Conservation (phyloP, 2,329 filamentous ascomycete genomes). For the Ophiostoma pallidulum region DNA sequence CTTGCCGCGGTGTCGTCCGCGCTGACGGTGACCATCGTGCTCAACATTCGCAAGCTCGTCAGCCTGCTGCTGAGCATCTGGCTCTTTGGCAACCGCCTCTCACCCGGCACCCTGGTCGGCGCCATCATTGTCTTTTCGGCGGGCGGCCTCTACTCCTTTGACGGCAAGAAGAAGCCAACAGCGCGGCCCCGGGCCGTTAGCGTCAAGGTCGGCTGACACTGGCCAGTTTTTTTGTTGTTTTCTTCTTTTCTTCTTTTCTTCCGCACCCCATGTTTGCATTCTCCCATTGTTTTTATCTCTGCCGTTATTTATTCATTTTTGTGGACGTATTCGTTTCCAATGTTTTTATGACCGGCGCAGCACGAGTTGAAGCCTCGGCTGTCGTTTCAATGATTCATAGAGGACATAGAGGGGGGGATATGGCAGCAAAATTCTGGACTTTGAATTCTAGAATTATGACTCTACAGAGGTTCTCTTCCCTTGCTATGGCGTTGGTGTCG, state of each 20-base stretch:
- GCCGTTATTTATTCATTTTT: background rate
- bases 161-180: conserved; percentile 37
- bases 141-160: conserved; percentile 83
- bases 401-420: conserved; percentile 3
- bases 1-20: conserved; percentile 81
- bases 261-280: background rate
- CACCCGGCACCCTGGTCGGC: conserved; percentile 66
- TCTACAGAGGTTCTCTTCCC: too few relatives aligned
- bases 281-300: background rate
- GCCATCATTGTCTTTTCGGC: conserved; percentile 81
- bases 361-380: background rate
- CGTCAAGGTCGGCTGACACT: conserved; percentile 19
- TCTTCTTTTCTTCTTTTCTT: background rate
- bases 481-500: too few relatives aligned
- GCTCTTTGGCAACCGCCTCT: conserved; percentile 81
- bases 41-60: conserved; percentile 90
- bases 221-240: too few relatives aligned
- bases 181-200: conserved; percentile 21
- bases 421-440: too few relatives aligned
- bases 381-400: conserved; percentile 6
- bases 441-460: too few relatives aligned
- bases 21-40: conserved; percentile 88
- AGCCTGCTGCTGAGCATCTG: conserved; percentile 87
- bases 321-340: background rate
- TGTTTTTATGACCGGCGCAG: conserved; percentile 4